Evolutionary conservation across 1,284 basidiomycete species (phyloP).

Genomic region (Phylloporus sp.): DNA sequence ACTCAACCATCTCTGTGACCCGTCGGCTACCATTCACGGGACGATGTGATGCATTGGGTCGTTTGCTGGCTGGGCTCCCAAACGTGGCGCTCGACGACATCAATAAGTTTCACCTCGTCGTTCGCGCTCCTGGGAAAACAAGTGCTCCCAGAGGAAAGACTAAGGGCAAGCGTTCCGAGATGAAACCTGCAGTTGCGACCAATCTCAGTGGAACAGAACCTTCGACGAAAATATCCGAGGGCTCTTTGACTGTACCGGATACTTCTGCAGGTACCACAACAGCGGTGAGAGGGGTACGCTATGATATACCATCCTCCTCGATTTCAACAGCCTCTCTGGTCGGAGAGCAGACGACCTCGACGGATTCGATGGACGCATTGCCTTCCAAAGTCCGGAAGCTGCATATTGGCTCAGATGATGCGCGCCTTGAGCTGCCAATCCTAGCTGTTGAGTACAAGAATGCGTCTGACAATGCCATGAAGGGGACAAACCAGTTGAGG

Average conservation of each 20-base stretch:
- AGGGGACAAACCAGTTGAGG: slow-evolving; percentile 19
- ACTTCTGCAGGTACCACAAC: not conserved
- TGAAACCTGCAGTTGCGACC: not conserved
- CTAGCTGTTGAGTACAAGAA: slow-evolving; percentile 19
- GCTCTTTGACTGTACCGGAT: not conserved
- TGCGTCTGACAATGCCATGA: not conserved
- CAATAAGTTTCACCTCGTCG: not conserved
- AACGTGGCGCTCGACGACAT: not conserved
- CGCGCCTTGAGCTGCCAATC: slow-evolving; percentile 16
- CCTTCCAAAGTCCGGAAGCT: not conserved
- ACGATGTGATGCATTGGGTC: slow-evolving; percentile 16
- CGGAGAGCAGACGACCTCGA: not conserved
- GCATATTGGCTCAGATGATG: not conserved
- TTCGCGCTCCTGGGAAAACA: not conserved
- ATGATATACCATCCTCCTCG: not conserved
- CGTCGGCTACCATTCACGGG: slow-evolving; percentile 6
- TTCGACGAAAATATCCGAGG: not conserved
- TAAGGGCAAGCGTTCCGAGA: not conserved
- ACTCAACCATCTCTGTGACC: not conserved
- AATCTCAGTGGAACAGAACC: not conserved
- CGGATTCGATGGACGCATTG: not conserved
- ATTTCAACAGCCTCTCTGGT: not conserved
- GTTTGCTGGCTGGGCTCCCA: slow-evolving; percentile 17
- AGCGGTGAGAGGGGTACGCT: not conserved
- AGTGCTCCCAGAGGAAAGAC: not conserved